Evolutionary conservation across 2,329 filamentous ascomycete species (phyloP).

Genomic region (Akanthomyces dipterigenus): DNA sequence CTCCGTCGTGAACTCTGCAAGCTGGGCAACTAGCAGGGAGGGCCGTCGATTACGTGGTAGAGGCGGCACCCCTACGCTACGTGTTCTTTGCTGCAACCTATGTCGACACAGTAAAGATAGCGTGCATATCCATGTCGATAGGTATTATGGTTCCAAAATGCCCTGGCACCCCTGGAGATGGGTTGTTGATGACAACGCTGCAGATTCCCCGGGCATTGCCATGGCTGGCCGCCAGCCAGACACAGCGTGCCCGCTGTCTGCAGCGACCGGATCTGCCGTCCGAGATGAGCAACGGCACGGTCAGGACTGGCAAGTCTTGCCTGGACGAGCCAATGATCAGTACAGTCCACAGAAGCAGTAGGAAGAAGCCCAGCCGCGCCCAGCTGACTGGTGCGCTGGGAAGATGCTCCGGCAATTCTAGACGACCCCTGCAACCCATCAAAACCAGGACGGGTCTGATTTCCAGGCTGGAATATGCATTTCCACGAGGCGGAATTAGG

Average conservation of each 20-base stretch:
- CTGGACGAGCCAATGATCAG: not conserved
- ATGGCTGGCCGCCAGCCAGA: too few species aligned
- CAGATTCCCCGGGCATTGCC: not conserved
- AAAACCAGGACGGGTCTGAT: not conserved
- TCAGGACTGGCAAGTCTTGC: not conserved
- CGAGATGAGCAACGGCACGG: not conserved
- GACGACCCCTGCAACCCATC: not conserved
- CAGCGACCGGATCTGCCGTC: not conserved
- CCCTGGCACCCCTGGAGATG: not conserved
- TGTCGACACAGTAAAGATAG: too few species aligned
- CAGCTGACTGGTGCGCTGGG: not conserved
- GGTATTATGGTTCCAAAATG: too few species aligned
- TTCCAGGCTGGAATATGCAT: not conserved
- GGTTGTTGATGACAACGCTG: not conserved
- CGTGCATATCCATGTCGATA: too few species aligned
- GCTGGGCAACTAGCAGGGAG: not conserved
- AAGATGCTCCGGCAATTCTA: not conserved
- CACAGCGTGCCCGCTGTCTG: not conserved
- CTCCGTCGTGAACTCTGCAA: not conserved
- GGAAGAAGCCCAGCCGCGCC: not conserved
- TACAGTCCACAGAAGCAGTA: not conserved
- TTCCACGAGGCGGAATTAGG: not conserved
- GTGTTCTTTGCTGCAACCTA: too few species aligned
- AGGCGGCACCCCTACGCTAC: too few species aligned
- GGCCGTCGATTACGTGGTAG: not conserved